Evolutionary conservation across 352 stramenopile genomes (phyloP).

Genomic region (Globisporangium orthogonon): DNA sequence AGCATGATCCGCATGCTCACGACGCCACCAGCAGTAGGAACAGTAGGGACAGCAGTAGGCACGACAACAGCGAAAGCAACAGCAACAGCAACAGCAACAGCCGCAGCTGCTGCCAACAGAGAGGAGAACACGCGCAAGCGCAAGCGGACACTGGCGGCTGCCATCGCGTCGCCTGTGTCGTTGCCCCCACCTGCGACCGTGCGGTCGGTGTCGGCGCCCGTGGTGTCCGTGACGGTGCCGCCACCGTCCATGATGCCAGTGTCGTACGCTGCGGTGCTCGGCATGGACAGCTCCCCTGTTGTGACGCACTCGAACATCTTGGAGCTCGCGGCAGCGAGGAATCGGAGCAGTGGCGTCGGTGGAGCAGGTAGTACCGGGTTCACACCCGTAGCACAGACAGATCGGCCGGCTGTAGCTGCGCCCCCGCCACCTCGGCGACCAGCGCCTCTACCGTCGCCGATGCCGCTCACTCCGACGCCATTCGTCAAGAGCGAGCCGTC

Average conservation of each 20-base stretch:
- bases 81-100: not conserved
- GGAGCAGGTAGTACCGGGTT: not conserved
- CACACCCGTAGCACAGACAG: not conserved
- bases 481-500: constrained; percentile 9
- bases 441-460: not conserved
- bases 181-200: constrained; percentile 1
- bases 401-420: not conserved
- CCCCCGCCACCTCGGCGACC: not conserved
- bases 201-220: constrained; percentile 9
- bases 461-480: not conserved
- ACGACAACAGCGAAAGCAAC: too few relatives aligned
- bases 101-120: not conserved
- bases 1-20: constrained; percentile 41
- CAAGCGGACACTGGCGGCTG: constrained; percentile 1
- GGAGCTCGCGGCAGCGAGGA: constrained; percentile 6
- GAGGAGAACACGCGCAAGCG: constrained; percentile 2
- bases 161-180: constrained; percentile 1
- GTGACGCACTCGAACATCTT: constrained; percentile 14
- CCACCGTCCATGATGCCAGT: constrained; percentile 16
- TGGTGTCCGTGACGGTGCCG: constrained; percentile 8
- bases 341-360: not conserved
- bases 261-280: constrained; percentile 9
- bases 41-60: too few relatives aligned
- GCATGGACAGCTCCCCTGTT: constrained; percentile 11
- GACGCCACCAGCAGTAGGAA: too few relatives aligned